Evolutionary conservation across 768 basidiomycete species (phyloP), one percentile per base, ranked within the genome.

Genomic region (Lanmaoa rubissima): DNA sequence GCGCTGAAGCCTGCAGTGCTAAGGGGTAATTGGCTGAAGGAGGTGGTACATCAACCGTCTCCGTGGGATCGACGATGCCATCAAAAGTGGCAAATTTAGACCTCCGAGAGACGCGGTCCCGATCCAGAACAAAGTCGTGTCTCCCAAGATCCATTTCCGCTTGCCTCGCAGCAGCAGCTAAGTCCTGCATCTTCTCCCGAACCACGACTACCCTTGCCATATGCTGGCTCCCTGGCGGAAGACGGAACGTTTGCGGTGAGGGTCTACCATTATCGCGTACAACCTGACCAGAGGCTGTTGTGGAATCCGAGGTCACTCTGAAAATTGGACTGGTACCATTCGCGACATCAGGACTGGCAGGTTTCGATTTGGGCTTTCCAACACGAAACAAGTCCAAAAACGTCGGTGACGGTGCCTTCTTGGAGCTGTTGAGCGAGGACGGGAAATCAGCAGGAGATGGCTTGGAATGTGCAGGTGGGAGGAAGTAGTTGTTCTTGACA

Each of bases 401-500:
- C 21, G 71, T 69, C 61, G 70, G 82, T 68, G 73, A 61, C 2
- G 76, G 65, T 47, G 76, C 78, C 69, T 83, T 88, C 55, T 78
- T 74, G 32, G 75, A 57, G 58, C 58, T 59, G 43, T 56, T 55
- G 46, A 46, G 36, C 4, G 65, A 68, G 2, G 77, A 70, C 17
- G 82, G 79, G 57, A 92, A 82, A 50, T 88, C 83, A 28, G 86
- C 78, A 3, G 85, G 81, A 11, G 82, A 82, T 2, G 92, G 92
- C 66, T 94, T 94, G 41, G 85, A 80, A 65, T 94, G 92, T 0
- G 92, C 91, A 11, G 92, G 92, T 4, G 92, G 92, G 38, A 94
- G 83, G 66, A 90, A 94, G 69, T 94, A 94, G 66, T 80, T 92
- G 72, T 94, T 94, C 69, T 87, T 89, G 52, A 94, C 87, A 40